A percentile compares a stretch with the other conserved stretches of the same genome.
Evolutionary conservation across 257 asterid species (phyloP).

Genomic region (Solanum medicagineum): DNA sequence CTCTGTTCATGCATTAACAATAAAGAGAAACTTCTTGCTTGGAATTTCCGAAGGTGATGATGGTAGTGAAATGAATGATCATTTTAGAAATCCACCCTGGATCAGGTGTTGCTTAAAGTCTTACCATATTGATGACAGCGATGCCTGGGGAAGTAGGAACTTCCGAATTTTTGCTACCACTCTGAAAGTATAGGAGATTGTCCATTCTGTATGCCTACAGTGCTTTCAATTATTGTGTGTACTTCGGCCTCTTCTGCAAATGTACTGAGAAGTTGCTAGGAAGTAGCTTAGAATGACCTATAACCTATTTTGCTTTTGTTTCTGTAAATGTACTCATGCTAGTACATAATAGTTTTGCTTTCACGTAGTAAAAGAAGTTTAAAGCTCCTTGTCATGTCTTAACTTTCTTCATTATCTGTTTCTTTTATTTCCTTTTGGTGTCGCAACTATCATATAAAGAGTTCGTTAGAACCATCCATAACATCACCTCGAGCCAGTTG

Average conservation of each 20-base stretch:
- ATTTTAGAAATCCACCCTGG: conserved; percentile 66
- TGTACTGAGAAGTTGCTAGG: neutral
- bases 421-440: neutral
- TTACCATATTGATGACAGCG: conserved; percentile 29
- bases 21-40: conserved; percentile 41
- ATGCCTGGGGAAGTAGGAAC: conserved; percentile 56
- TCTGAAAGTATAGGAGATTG: conserved; percentile 10
- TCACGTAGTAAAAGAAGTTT: neutral
- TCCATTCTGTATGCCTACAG: neutral
- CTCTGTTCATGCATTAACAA: conserved; percentile 24
- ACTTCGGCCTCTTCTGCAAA: neutral
- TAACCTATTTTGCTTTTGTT: neutral
- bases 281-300: neutral
- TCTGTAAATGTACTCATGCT: neutral
- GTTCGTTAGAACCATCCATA: neutral
- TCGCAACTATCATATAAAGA: neutral
- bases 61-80: neutral
- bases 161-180: conserved; percentile 46
- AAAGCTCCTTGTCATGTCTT: neutral
- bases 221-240: neutral
- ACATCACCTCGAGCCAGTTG: neutral
- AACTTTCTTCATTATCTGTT: neutral
- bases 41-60: conserved; percentile 25
- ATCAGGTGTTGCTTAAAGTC: conserved; percentile 56
- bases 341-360: neutral